Evolutionary conservation across 768 basidiomycete genomes (phyloP).

Genomic region (Tricholoma furcatifolium): DNA sequence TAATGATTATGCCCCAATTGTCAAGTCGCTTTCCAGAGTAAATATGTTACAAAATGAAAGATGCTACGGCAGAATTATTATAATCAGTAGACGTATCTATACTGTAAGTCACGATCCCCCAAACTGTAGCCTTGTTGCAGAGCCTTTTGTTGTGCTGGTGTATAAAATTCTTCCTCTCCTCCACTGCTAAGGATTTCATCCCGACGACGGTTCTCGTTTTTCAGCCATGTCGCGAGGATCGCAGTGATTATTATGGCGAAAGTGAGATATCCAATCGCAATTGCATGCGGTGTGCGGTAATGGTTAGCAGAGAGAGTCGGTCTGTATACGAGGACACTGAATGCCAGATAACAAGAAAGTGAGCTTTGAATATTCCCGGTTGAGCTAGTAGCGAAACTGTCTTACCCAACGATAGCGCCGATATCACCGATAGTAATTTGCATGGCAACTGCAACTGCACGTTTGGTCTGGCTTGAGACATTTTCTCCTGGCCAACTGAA

Average conservation of each 20-base stretch:
- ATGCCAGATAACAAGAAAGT: neutral
- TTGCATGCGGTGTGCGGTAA: slow-evolving; percentile 56
- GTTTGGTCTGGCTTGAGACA: slow-evolving; percentile 67
- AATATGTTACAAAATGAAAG: no score
- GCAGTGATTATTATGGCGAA: slow-evolving; percentile 43
- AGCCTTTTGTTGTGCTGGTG: slow-evolving; percentile 7
- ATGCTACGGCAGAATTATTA: no score
- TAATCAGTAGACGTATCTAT: slow-evolving; percentile 40
- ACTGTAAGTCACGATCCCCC: slow-evolving; percentile 39
- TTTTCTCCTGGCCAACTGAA: slow-evolving; percentile 62
- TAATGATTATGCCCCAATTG: no score
- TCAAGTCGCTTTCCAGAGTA: no score
- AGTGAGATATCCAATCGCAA: slow-evolving; percentile 57
- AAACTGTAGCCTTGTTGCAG: slow-evolving; percentile 26
- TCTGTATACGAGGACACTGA: slow-evolving; percentile 53
- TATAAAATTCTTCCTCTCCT: slow-evolving; percentile 20
- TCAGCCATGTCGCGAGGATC: slow-evolving; percentile 49
- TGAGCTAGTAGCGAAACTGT: neutral
- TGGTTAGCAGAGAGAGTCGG: slow-evolving; percentile 44
- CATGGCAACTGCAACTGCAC: slow-evolving; percentile 59
- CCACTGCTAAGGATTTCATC: slow-evolving; percentile 24
- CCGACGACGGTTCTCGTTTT: slow-evolving; percentile 46
- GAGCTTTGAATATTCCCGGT: neutral
- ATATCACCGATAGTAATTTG: slow-evolving; percentile 65
- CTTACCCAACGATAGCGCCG: slow-evolving; percentile 53